Evolutionary conservation across 805 yeast genomes (phyloP).

Genomic region (Cyberlindnera xishuangbannaensis): DNA sequence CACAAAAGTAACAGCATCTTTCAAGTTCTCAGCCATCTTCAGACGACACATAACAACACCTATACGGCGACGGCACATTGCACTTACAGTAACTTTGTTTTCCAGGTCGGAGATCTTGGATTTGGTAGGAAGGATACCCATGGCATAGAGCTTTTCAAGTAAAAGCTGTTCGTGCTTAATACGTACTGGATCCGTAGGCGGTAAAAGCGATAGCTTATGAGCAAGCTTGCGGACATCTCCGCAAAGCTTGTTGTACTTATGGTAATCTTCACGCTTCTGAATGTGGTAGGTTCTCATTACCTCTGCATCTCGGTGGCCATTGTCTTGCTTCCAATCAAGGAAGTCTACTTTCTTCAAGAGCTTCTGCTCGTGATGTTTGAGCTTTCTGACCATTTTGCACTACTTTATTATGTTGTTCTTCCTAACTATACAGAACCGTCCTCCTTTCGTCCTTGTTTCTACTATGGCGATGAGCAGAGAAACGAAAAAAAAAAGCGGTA

Average conservation of each 20-base stretch:
- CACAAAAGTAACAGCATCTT: constrained; percentile 85
- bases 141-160: constrained; percentile 77
- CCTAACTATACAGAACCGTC: too few relatives aligned
- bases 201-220: constrained; percentile 74
- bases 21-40: constrained; percentile 85
- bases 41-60: constrained; percentile 93
- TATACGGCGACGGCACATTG: constrained; percentile 84
- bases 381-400: constrained; percentile 64
- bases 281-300: constrained; percentile 93
- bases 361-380: constrained; percentile 94
- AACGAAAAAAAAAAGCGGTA: constrained; percentile 2
- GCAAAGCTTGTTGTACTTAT: constrained; percentile 86
- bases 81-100: constrained; percentile 86
- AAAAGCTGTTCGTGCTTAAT: constrained; percentile 82
- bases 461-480: neutral
- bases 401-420: constrained; percentile 1
- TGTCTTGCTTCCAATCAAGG: constrained; percentile 96
- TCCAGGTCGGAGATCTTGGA: constrained; percentile 90
- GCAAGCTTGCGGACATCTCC: constrained; percentile 89
- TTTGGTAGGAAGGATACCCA: constrained; percentile 87
- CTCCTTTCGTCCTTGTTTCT: too few relatives aligned
- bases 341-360: constrained; percentile 92
- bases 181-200: constrained; percentile 83
- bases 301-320: constrained; percentile 92
- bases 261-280: constrained; percentile 93